Evolutionary conservation across 2,329 filamentous ascomycete species (phyloP).

Genomic region (Ophiostoma australiae): DNA sequence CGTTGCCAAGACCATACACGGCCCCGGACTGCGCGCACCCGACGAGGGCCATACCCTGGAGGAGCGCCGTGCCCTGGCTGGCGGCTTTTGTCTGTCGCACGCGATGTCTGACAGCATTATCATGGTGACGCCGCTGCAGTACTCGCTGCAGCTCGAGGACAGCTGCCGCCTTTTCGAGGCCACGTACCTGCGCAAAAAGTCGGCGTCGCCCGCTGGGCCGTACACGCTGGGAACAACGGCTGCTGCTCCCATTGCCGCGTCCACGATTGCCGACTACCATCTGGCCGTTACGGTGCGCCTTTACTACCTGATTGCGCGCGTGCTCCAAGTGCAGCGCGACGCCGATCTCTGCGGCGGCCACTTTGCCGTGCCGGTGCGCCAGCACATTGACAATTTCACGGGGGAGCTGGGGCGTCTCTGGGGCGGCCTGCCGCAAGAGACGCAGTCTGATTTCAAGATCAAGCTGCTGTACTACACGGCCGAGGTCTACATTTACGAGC

Average conservation of each 20-base stretch:
- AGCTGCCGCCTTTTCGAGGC: conserved; percentile 26
- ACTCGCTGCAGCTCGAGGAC: conserved; percentile 34
- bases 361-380: conserved; percentile 19
- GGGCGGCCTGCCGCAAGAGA: conserved; percentile 17
- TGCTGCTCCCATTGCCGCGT: conserved; percentile 2
- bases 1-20: conserved; percentile 23
- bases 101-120: conserved; percentile 22
- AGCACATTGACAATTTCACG: conserved; percentile 22
- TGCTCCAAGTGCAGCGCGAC: conserved; percentile 25
- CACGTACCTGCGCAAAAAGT: conserved; percentile 7
- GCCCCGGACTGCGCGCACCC: conserved; percentile 15
- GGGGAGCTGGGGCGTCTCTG: conserved; percentile 25
- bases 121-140: conserved; percentile 42
- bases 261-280: conserved; percentile 19
- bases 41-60: conserved; percentile 32
- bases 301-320: conserved; percentile 26
- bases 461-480: conserved; percentile 27
- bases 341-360: conserved; percentile 24
- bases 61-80: conserved; percentile 41
- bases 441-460: conserved; percentile 22
- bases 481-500: conserved; percentile 28
- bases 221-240: background rate
- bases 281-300: conserved; percentile 27
- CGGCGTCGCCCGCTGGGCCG: background rate
- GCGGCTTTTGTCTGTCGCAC: conserved; percentile 42